These are phyloP conservation scores for Colletotrichum cordylinicola DNA, from an alignment of 2,329 filamentous ascomycete species.

Conservation along the genomic window DNA sequence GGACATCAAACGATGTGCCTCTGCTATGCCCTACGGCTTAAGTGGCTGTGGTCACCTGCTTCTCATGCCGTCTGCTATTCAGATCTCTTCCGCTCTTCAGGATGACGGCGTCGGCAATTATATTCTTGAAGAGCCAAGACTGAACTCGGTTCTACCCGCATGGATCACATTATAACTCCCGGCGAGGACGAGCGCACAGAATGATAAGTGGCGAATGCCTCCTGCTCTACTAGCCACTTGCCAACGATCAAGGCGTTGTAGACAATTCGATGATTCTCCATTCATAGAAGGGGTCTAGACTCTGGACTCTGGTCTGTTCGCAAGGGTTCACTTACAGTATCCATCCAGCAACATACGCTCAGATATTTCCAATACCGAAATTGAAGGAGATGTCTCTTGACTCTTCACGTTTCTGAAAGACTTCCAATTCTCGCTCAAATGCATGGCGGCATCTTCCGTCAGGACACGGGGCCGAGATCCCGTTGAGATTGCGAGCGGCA, in stretches of 20 bases:
- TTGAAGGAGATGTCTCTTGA: not conserved
- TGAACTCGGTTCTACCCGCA: not conserved
- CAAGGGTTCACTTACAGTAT: not conserved
- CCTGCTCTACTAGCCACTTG: rapidly evolving
- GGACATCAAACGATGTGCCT: not conserved
- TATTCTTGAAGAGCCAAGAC: not conserved
- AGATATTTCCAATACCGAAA: not conserved
- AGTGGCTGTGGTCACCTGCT: not conserved
- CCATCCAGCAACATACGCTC: not conserved
- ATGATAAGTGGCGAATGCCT: rapidly evolving
- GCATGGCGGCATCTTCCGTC: not conserved
- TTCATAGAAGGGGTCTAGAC: not conserved
- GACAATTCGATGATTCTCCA: rapidly evolving
- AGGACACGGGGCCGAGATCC: not conserved
- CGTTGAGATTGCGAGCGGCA: not conserved
- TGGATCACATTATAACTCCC: not conserved
- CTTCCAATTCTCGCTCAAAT: not conserved
- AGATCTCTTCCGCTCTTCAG: not conserved
- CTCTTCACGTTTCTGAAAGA: not conserved
- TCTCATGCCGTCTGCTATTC: not conserved
- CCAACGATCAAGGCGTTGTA: rapidly evolving
- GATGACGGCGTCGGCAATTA: not conserved
- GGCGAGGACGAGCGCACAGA: not conserved
- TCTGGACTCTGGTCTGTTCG: not conserved
- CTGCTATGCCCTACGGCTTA: not conserved